Base-by-base conservation (phyloP, 2,329 filamentous ascomycete species). In the Exophiala phaeomuriformis region DNA sequence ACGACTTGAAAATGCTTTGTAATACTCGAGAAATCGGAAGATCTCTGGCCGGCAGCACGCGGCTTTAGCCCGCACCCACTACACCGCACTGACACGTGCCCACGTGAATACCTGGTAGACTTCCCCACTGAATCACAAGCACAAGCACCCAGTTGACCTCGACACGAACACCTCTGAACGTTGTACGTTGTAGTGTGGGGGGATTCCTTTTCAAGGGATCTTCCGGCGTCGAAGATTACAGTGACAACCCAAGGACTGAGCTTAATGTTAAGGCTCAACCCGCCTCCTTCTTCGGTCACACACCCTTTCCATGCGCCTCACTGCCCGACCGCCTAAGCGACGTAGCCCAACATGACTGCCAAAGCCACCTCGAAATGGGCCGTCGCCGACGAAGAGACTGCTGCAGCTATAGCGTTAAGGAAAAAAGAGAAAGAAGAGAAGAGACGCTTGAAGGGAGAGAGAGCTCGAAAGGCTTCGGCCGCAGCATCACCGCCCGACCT, bases 401-500 rank as follows among this genome's bases (percentile, higher is more conserved):
- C 82, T 41, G 77, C 85, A 40, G 84, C 88, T 46, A 51, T 71
- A 55, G 83, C 83, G 19, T 82, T 83, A 65, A 77, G 83, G 51
- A 91, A 86, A 70, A 80, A 77, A 58, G 88, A 93, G 67, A 96
- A 91, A 72, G 89, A 95, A 71, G 86, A 90, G 65, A 95, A 93
- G 77, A 89, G 86, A 71, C 84, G 86, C 47, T 74, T 82, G 47
- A 96, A 93, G 70, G 85, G 83, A 30, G 86, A 90, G 66, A 94
- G 90, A 70, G 85, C 87, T 61, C 83, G 82, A 59, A 79, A 76
- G 60, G 69, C 68, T 46, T 63, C 58, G 12, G 95, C 91, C 68
- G 84, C 83, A 19, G 86, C 90, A 66, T 84, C 86, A 58, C 67
- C 67, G 50, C 65, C 58, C 63, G 58, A 51, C 59, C 66, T 40